phyloP scores from a whole-genome alignment of 2,329 filamentous ascomycete species.

The Coniochaeta sp. region DNA sequence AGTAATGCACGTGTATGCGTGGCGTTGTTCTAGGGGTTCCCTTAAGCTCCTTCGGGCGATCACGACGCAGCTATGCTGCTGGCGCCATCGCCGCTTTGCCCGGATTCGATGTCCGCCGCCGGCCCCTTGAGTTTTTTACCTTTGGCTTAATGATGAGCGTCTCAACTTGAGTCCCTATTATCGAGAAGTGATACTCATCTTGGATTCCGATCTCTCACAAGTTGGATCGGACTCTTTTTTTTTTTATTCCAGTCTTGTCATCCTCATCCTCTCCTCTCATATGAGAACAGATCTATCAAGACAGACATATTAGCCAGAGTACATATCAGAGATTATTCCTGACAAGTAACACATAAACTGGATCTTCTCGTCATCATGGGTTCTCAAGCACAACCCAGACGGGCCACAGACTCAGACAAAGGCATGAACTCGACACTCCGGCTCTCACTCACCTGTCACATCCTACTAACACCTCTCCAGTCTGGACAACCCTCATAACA shows the following conservation, averaged over 20 bases:
- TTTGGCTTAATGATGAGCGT: not conserved
- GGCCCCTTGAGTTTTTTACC: not conserved
- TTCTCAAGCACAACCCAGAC: not conserved
- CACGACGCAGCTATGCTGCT: not conserved
- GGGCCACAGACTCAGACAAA: not conserved
- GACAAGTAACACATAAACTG: not conserved
- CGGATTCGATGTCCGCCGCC: not conserved
- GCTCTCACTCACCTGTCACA: not conserved
- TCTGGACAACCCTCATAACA: constrained; percentile 84
- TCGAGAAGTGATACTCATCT: not conserved
- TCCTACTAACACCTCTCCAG: constrained; percentile 4
- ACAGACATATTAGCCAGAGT: not conserved
- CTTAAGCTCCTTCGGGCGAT: not conserved
- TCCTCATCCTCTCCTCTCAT: not conserved
- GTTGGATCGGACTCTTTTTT: not conserved
- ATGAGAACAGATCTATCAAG: not conserved
- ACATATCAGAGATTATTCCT: not conserved
- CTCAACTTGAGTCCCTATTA: not conserved
- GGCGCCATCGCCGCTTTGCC: not conserved
- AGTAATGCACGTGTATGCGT: no score
- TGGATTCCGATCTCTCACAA: not conserved
- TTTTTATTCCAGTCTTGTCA: not conserved
- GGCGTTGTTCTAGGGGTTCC: not conserved
- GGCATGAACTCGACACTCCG: not conserved
- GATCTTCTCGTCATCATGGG: not conserved